Percentiles rank a stretch among this genome's conserved stretches.
Evolutionary conservation across 805 yeast species (phyloP).

Genomic region (Maudiozyma bulderi): DNA sequence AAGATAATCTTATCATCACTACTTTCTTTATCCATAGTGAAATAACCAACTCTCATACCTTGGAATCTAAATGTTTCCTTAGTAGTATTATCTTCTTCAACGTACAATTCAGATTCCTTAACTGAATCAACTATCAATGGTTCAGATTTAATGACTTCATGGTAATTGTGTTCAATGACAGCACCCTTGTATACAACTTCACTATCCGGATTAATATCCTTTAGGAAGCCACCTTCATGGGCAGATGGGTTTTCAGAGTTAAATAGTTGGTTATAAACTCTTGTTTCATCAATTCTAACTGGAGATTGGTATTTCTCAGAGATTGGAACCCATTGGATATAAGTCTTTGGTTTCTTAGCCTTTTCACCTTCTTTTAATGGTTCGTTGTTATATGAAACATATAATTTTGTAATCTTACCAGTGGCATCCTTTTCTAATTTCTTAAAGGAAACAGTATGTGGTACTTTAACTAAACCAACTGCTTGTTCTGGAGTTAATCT

Average conservation of each 20-base stretch:
- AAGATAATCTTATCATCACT: conserved; percentile 52
- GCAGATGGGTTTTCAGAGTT: conserved; percentile 83
- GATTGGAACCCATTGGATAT: conserved; percentile 91
- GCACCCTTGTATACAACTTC: conserved; percentile 60
- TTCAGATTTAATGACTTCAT: conserved; percentile 53
- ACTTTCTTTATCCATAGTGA: conserved; percentile 79
- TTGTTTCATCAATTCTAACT: conserved; percentile 58
- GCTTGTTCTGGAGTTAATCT: conserved; percentile 90
- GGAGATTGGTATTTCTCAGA: conserved; percentile 53
- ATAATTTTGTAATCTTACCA: conserved; percentile 61
- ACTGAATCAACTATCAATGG: conserved; percentile 64
- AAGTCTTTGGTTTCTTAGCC: conserved; percentile 82
- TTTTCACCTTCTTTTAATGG: conserved; percentile 18
- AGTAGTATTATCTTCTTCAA: conserved; percentile 52
- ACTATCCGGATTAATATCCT: conserved; percentile 72
- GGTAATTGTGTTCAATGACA: conserved; percentile 69
- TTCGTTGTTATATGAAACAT: conserved; percentile 69
- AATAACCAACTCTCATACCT: conserved; percentile 93
- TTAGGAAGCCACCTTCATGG: conserved; percentile 79
- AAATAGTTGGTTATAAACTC: conserved; percentile 82
- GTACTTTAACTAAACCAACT: conserved; percentile 90
- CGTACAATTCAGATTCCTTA: conserved; percentile 52
- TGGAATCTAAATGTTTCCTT: conserved; percentile 92
- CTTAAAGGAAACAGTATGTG: conserved; percentile 66
- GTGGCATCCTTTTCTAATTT: conserved; percentile 45